Evolutionary conservation across 768 basidiomycete genomes (phyloP).

Genomic region (Boletus vinaceobasis): DNA sequence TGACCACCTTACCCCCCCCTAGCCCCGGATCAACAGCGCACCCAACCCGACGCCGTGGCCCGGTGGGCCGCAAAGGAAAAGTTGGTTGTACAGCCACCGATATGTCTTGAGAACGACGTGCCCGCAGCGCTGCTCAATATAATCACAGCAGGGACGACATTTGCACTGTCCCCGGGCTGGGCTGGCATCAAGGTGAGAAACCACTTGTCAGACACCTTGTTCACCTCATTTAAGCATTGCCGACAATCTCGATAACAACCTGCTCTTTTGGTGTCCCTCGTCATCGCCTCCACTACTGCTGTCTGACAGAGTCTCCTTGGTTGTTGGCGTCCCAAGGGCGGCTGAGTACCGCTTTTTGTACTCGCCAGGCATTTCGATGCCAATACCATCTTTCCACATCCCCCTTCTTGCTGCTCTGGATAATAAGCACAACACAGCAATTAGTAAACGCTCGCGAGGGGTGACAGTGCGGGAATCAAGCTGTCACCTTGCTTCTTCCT

Average conservation of each 20-base stretch:
- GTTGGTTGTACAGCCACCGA: not conserved
- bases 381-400: constrained; percentile 63
- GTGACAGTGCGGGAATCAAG: not conserved
- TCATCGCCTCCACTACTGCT: not conserved
- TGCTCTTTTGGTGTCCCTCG: not conserved
- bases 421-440: not conserved
- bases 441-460: not conserved
- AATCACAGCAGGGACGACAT: not conserved
- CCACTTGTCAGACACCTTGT: not conserved
- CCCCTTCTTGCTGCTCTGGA: constrained; percentile 59
- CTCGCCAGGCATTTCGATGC: constrained; percentile 67
- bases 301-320: not conserved
- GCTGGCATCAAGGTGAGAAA: too few species aligned
- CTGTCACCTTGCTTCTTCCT: constrained; percentile 63
- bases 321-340: constrained; percentile 7
- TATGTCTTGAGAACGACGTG: not conserved
- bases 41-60: too few species aligned
- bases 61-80: too few species aligned
- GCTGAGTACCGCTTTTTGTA: constrained; percentile 69
- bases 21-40: too few species aligned
- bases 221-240: constrained; percentile 4
- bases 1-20: not conserved
- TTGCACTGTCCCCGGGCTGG: not conserved
- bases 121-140: too few species aligned
- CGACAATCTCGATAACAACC: constrained; percentile 6